Evolutionary conservation across 768 basidiomycete genomes (phyloP), one percentile per base, ranked within the genome.

Genomic region (Hemileccinum impolitum): DNA sequence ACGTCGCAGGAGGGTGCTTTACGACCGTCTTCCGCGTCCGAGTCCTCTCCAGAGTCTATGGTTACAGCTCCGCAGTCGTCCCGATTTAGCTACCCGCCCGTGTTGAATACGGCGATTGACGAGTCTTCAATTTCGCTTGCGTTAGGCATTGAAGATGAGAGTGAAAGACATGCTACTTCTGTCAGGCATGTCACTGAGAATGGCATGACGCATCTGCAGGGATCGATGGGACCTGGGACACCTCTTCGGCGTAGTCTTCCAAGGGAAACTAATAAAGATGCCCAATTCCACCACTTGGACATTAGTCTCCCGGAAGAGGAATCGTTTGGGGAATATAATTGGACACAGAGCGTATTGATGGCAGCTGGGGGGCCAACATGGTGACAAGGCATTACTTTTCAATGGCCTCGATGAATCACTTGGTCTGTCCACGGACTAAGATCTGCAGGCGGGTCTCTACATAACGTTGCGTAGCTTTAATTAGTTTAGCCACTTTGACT

Each of bases 311-410:
- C 55, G 2, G 59, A 73, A 45, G 72, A 78, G 51, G 76, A 77
- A 19, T 69, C 70, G 34, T 47, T 50, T 39, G 67, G 73, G 36
- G 74, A 73, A 50, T 84, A 80, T 42, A 80, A 87, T 60, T 91
- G 89, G 88, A 84, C 84, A 39, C 72, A 75, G 59, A 85, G 82
- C 56, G 87, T 90, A 42, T 63, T 90, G 50, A 65, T 81, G 66
- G 85, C 84, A n/a, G 85, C 84, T 48, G 81, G 84, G 43, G 73
- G 77, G 39, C 55, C 64, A 12, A 45, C 60, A 18, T 73, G 70
- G 71, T 69, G 38, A 63, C 43, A 37, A 19, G 47, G 35, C 15
- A n/a, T 34, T 41, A 40, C 41, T 45, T 55, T 13, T 17, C 26
- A 4, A 53, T 38, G 55, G 50, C 56, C 51, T 46, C 50, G 30